Evolutionary conservation across 164 flowering plant genomes (phyloP), one percentile per base, ranked within the genome.

Genomic region (Vitis rupestris): DNA sequence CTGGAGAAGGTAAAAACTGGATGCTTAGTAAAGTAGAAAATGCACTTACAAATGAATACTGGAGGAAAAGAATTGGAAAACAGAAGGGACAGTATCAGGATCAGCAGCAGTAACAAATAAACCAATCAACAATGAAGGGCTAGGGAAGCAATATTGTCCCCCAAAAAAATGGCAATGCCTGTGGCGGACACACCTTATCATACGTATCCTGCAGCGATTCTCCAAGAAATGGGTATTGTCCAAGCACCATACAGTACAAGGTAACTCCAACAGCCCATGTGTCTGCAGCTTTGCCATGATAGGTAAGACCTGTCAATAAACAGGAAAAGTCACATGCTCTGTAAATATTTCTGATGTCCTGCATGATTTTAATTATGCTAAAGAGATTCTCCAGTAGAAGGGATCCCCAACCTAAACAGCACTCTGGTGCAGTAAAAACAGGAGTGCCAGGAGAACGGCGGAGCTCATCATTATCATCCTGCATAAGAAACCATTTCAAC

Each of bases 211-310:
- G 99, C 8, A 93, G 80, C 12, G 98, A 86, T 59, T 93, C 94
- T 27, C 98, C 99, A 50, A 91, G 86, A 78, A 91, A 96, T 11
- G 99, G 99, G 74, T 89, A 93, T 29, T 83, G 78, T 14, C 98
- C 98, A 48, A 88, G 44, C 29, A 90, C 69, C 94, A 91, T 83
- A 72, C 82, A 84, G 75, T 93, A 90, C 80, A 95, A 81, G 53
- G 99, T 91, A 67, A 93, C 88, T 67, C 99, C 99, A 30, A 95
- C 77, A 7, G 98, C 99, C 99, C 99, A 95, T 13, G 88, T 90
- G 76, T 95, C 99, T 9, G 99, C 97, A 66, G 88, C 89, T 83
- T 81, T 95, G 59, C 99, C 98, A 72, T 75, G 89, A 77, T 95
- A 95, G 14, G 92, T 88, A 64, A 83, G 65, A 73, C 97, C 99